These are phyloP conservation scores for Pleodorina starrii DNA, from an alignment of 139 green algal species.

Conservation along the genomic window DNA sequence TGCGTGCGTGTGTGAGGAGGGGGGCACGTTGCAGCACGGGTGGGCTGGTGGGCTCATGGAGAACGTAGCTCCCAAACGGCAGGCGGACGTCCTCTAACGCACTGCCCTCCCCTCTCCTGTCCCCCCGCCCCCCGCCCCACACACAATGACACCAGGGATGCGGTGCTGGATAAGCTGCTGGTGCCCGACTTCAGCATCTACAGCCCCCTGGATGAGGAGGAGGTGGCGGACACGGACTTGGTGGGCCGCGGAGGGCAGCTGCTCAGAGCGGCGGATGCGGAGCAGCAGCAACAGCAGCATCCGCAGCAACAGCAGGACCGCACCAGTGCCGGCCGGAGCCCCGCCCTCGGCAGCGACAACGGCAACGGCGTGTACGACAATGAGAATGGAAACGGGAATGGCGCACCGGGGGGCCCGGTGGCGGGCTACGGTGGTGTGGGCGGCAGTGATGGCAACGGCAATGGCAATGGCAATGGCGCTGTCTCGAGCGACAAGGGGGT, in stretches of 20 bases:
- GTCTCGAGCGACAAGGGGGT: no score
- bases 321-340: background rate
- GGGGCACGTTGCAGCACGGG: no score
- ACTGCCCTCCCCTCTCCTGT: no score
- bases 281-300: background rate
- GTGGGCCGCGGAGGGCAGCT: background rate
- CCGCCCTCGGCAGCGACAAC: background rate
- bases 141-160: no score
- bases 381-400: background rate
- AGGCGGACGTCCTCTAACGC: no score
- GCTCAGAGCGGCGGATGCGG: no score
- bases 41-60: no score
- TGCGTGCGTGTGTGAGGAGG: no score
- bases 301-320: background rate
- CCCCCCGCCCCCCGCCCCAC: no score
- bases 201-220: background rate
- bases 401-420: background rate
- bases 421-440: background rate
- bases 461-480: background rate
- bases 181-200: conserved; percentile 43
- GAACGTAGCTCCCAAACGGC: no score
- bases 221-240: background rate
- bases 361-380: background rate
- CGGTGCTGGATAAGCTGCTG: conserved; percentile 41
- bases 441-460: background rate